These are phyloP conservation scores for Fusarium devonianum DNA, from an alignment of 2,329 filamentous ascomycete species.

Conservation along the genomic window DNA sequence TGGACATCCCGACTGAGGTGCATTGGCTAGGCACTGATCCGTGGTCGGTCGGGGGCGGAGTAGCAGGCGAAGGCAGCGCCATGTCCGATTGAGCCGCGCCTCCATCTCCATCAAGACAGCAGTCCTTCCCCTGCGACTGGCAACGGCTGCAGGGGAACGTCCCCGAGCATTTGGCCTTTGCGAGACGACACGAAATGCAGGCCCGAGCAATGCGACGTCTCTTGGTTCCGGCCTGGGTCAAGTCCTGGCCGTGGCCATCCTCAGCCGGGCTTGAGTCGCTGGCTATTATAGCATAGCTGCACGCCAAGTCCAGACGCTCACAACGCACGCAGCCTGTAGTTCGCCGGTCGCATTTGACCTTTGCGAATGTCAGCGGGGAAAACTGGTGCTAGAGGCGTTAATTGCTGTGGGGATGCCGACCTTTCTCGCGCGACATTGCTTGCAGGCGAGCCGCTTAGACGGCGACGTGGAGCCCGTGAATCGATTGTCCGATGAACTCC, in stretches of 20 bases:
- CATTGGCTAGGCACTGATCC: slow-evolving; percentile 3
- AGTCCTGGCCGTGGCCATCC: background rate
- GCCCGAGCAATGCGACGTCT: slow-evolving; percentile 39
- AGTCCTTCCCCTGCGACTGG: slow-evolving; percentile 21
- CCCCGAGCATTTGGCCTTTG: slow-evolving; percentile 49
- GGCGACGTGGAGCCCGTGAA: slow-evolving; percentile 3
- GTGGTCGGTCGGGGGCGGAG: slow-evolving; percentile 5
- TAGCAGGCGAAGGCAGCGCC: slow-evolving; percentile 11
- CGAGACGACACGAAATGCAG: slow-evolving; percentile 45
- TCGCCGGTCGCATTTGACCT: slow-evolving; percentile 41
- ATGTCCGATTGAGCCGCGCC: background rate
- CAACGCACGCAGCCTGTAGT: slow-evolving; percentile 27
- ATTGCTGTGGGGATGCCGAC: slow-evolving; percentile 8
- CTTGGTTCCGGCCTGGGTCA: slow-evolving; percentile 43
- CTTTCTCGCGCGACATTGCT: slow-evolving; percentile 39
- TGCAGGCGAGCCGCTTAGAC: slow-evolving; percentile 24
- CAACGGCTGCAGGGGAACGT: slow-evolving; percentile 44
- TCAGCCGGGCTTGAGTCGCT: too few relatives aligned
- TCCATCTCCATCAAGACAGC: background rate
- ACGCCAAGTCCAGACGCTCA: slow-evolving; percentile 22
- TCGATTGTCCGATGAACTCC: background rate
- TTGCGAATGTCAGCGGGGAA: slow-evolving; percentile 21
- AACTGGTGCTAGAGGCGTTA: background rate
- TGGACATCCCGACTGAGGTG: background rate
- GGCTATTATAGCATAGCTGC: slow-evolving; percentile 10